Percentiles rank a stretch among this genome's conserved stretches.
Conservation (phyloP, 2,329 filamentous ascomycete species). For the Biscogniauxia sp. region DNA sequence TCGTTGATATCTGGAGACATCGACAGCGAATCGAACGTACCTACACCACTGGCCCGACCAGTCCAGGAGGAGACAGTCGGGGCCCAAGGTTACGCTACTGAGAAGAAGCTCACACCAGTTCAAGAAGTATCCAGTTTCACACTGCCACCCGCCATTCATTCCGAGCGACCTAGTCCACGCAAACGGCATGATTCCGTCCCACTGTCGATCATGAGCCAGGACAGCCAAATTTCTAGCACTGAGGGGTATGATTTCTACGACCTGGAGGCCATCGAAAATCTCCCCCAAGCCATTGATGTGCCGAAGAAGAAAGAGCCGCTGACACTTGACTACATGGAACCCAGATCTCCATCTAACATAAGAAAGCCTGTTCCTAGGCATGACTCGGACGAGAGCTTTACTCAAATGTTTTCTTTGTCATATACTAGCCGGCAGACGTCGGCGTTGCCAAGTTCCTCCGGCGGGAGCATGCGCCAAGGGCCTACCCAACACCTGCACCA, state of each 20-base stretch:
- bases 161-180: constrained; percentile 36
- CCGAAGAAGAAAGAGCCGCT: constrained; percentile 41
- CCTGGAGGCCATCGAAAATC: constrained; percentile 44
- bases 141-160: constrained; percentile 47
- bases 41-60: constrained; percentile 58
- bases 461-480: constrained; percentile 21
- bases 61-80: constrained; percentile 37
- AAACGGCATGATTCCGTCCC: constrained; percentile 50
- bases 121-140: constrained; percentile 50
- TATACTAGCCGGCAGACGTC: constrained; percentile 44
- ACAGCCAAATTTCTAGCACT: constrained; percentile 51
- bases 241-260: constrained; percentile 68
- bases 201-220: constrained; percentile 50
- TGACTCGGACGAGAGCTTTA: constrained; percentile 58
- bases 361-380: constrained; percentile 40
- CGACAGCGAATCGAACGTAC: constrained; percentile 61
- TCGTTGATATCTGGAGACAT: constrained; percentile 55
- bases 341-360: constrained; percentile 31
- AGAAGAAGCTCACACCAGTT: constrained; percentile 45
- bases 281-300: constrained; percentile 52
- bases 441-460: constrained; percentile 37
- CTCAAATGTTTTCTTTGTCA: constrained; percentile 58
- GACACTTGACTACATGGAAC: constrained; percentile 35
- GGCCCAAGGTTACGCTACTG: constrained; percentile 30
- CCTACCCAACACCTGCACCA: constrained; percentile 7